Evolutionary conservation across 441 rosid species (phyloP).

Genomic region (Bocquillonia castaneifolia): DNA sequence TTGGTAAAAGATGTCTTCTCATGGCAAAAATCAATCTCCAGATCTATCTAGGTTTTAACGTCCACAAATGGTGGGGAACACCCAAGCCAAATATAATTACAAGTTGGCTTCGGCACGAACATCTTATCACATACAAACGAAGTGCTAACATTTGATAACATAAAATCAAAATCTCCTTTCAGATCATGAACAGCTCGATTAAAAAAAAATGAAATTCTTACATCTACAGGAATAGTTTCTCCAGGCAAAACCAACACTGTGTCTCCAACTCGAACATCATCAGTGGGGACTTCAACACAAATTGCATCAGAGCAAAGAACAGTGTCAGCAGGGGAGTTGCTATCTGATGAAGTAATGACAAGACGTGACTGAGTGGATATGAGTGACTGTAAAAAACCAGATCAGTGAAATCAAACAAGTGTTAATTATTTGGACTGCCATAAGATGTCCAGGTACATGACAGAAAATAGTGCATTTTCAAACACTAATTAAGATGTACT

Average conservation of each 20-base stretch:
- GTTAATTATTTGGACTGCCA: not conserved
- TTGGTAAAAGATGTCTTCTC: not conserved
- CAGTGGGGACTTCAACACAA: constrained; percentile 75
- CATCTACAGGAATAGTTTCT: constrained; percentile 91
- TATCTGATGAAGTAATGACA: constrained; percentile 70
- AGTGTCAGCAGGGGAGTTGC: constrained; percentile 44
- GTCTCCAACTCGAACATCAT: constrained; percentile 88
- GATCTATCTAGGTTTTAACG: not conserved
- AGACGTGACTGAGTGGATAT: constrained; percentile 82
- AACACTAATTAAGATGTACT: not conserved
- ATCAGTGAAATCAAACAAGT: constrained; percentile 20
- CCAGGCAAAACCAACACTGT: constrained; percentile 81
- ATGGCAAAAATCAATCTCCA: not conserved
- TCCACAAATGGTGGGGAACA: not conserved
- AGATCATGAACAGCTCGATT: constrained; percentile 12
- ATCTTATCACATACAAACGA: constrained; percentile 1
- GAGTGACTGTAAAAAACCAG: constrained; percentile 60
- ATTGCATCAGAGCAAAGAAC: constrained; percentile 80
- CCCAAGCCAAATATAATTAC: not conserved
- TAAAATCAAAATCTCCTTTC: constrained; percentile 7
- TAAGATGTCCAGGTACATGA: not conserved
- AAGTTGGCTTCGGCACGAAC: not conserved
- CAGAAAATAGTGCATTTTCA: not conserved
- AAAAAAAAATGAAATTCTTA: constrained; percentile 34
- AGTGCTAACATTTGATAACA: constrained; percentile 3